Evolutionary conservation across 306 rosid species (phyloP).

Genomic region (Cucumis melo): DNA sequence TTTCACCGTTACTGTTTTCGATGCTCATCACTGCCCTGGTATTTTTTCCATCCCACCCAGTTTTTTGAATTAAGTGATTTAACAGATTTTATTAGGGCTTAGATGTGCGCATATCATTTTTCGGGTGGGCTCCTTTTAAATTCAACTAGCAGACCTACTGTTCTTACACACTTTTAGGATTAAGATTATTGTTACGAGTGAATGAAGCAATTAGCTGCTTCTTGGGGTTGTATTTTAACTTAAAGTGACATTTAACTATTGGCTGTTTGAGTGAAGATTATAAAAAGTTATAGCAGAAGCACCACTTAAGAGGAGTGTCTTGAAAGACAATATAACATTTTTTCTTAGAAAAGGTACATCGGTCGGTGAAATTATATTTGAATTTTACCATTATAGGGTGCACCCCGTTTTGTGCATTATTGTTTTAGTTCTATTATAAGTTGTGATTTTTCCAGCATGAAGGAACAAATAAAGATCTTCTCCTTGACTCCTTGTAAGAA

Average conservation of each 20-base stretch:
- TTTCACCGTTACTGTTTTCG: conserved; percentile 52
- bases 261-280: not conserved
- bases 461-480: not conserved
- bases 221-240: not conserved
- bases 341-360: not conserved
- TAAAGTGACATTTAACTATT: not conserved
- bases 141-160: not conserved
- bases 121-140: not conserved
- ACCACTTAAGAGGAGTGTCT: not conserved
- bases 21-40: conserved; percentile 82
- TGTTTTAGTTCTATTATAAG: not conserved
- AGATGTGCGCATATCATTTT: not conserved
- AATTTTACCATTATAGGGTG: not conserved
- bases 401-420: not conserved
- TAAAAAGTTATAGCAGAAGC: not conserved
- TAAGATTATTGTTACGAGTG: not conserved
- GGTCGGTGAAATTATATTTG: not conserved
- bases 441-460: not conserved
- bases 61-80: not conserved
- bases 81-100: not conserved
- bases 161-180: not conserved
- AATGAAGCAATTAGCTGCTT: not conserved
- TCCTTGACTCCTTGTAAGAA: not conserved
- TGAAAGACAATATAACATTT: not conserved
- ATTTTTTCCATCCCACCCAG: not conserved